phyloP scores from a whole-genome alignment of 73 alveolate genomes.

The Tetrahymena thermophila region DNA sequence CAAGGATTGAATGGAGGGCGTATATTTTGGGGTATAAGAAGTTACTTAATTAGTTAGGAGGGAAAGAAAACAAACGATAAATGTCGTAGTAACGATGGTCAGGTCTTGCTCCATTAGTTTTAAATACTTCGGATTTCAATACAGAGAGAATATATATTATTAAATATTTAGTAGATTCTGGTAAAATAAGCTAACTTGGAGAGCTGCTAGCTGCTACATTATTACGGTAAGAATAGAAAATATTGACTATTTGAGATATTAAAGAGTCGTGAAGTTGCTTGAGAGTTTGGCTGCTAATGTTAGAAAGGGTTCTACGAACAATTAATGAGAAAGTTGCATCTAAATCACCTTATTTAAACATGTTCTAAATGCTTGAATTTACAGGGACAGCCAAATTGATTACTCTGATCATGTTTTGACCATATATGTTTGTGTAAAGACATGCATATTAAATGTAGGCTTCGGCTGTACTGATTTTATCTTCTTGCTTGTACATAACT shows the following conservation, averaged over 20 bases:
- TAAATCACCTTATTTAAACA: constrained; percentile 56
- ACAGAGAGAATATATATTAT: constrained; percentile 48
- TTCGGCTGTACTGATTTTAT: constrained; percentile 43
- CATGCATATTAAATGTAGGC: constrained; percentile 62
- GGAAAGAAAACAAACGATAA: constrained; percentile 35
- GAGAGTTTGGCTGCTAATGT: constrained; percentile 16
- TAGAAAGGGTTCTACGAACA: constrained; percentile 25
- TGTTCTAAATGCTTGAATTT: constrained; percentile 28
- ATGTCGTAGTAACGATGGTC: constrained; percentile 52
- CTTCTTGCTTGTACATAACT: constrained; percentile 50
- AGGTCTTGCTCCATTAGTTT: constrained; percentile 32
- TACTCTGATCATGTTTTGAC: constrained; percentile 61
- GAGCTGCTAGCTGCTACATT: constrained; percentile 49
- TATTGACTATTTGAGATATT: constrained; percentile 39
- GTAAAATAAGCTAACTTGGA: constrained; percentile 52
- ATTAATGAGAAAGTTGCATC: constrained; percentile 46
- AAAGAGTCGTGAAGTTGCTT: constrained; percentile 41
- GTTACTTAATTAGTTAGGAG: constrained; percentile 42
- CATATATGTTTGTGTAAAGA: constrained; percentile 50
- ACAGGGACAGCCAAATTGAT: constrained; percentile 48
- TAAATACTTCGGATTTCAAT: background rate
- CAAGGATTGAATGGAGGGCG: constrained; percentile 35
- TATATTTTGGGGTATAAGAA: constrained; percentile 61
- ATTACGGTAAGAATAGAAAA: constrained; percentile 45
- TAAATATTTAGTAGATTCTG: constrained; percentile 52